Base-by-base conservation (phyloP, 129 eudicot species). In the Lactuca sativa region DNA sequence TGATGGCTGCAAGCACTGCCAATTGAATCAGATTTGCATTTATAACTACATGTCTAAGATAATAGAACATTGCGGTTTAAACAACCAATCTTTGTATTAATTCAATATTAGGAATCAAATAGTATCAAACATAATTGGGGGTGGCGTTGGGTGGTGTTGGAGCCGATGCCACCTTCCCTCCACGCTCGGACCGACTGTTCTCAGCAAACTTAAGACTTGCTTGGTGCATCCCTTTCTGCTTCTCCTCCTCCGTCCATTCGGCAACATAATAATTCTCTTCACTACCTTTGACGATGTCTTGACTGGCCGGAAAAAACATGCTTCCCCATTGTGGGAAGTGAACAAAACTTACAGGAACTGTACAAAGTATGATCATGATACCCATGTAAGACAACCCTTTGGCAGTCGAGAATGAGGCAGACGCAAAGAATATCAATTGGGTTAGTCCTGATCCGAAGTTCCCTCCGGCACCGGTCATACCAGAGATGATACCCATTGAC, bases 381-480 rank as follows among this genome's bases (percentile, higher is more conserved):
- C 97, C 97, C 97, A 90, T 90, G 63, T 78, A 82, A 0, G 76
- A 57, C 10, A 90, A 72, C 9, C 95, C 95, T 0, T 64, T 49
- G 0, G 73, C 84, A 0, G 95, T 85, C 3, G 89, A 82, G 74
- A 72, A 85, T 2, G 64, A 56, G 0, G 91, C 72, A 79, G 58
- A 79, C 0, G 91, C 78, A 78, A 90, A 90, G 78, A 87, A 90
- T 7, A 85, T 34, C 6, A 90, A 16, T 40, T 90, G 97, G 34
- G 89, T 83, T n/a, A 90, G 31, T 0, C 97, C 91, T 0, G 87
- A 76, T 0, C 97, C 95, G n/a, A 90, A 85, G 70, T 90, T 90
- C 3, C 97, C 97, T 0, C 97, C 97, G 0, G 97, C 97, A 0
- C 97, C 97, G 0, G 95, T 78, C 67, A 90, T 77, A 34, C 97